Evolutionary conservation across 108 stramenopile species (phyloP).

Genomic region (Phaeodactylum tricornutum): DNA sequence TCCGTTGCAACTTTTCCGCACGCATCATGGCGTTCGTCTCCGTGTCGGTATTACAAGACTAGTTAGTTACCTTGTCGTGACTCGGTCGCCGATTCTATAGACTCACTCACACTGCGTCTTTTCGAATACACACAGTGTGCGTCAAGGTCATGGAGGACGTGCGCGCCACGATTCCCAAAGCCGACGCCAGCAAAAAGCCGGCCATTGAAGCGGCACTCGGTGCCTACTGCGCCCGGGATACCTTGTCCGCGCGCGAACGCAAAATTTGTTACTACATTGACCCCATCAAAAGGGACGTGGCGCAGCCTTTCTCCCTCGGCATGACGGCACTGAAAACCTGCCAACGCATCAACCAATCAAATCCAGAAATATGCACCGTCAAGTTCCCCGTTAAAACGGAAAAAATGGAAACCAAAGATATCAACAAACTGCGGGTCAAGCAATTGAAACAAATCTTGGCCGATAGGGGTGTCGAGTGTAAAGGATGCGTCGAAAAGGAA

Average conservation of each 20-base stretch:
- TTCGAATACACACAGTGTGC: no score
- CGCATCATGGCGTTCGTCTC: no score
- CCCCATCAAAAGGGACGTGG: constrained; percentile 94
- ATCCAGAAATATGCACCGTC: constrained; percentile 86
- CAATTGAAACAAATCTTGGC: constrained; percentile 92
- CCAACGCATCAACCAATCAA: constrained; percentile 74
- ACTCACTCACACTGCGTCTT: no score
- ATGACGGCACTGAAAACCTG: constrained; percentile 88
- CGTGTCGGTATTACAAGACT: no score
- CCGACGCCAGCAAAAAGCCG: constrained; percentile 54
- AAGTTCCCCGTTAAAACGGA: constrained; percentile 94
- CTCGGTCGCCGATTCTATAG: no score
- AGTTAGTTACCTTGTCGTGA: no score
- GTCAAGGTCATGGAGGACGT: constrained; percentile 86
- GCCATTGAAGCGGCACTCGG: constrained; percentile 69
- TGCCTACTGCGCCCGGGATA: constrained; percentile 50
- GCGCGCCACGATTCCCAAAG: constrained; percentile 47
- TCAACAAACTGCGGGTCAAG: constrained; percentile 93
- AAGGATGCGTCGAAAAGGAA: constrained; percentile 97
- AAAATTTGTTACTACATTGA: constrained; percentile 98
- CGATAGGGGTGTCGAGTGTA: constrained; percentile 95
- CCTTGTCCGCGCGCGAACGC: constrained; percentile 60
- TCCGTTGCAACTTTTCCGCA: no score
- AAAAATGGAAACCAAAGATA: constrained; percentile 87
- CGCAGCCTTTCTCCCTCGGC: constrained; percentile 89